Percentiles rank a stretch among this genome's conserved stretches.
phyloP scores from a whole-genome alignment of 176 grass and related monocot genomes.

The Otatea glauca region DNA sequence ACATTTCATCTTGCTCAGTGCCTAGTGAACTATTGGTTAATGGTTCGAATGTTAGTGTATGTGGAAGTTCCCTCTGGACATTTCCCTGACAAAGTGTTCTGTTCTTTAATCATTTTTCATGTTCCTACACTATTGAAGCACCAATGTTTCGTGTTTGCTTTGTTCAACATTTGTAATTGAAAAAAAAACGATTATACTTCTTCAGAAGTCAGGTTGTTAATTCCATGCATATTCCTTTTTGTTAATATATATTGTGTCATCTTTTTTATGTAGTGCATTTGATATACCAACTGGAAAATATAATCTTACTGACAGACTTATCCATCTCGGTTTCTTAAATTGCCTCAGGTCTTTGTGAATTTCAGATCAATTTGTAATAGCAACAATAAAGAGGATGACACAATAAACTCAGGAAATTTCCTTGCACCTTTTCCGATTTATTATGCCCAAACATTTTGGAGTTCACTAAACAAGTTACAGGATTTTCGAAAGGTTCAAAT shows the following conservation, averaged over 20 bases:
- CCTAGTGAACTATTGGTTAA: background rate
- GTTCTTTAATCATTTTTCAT: slow-evolving; percentile 18
- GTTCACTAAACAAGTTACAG: slow-evolving; percentile 12
- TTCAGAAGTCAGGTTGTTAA: background rate
- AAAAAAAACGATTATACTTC: background rate
- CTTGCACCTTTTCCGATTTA: slow-evolving; percentile 5
- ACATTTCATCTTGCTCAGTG: background rate
- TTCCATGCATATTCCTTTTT: slow-evolving; percentile 21
- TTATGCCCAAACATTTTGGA: background rate
- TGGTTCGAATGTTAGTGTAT: background rate
- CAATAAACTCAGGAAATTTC: background rate
- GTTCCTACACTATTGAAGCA: too few species aligned
- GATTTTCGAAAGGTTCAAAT: background rate
- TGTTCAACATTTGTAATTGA: background rate
- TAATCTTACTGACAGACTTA: slow-evolving; percentile 17
- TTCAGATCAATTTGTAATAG: slow-evolving; percentile 13
- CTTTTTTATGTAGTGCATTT: slow-evolving; percentile 16
- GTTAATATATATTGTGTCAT: background rate
- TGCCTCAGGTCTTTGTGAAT: background rate
- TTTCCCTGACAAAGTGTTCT: slow-evolving; percentile 15
- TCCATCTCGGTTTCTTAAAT: background rate
- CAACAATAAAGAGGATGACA: background rate
- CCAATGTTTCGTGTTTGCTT: background rate
- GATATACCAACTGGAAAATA: slow-evolving; percentile 2
- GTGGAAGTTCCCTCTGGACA: background rate